Percentiles rank a stretch among this genome's conserved stretches.
phyloP scores from a whole-genome alignment of 2,329 filamentous ascomycete genomes.

The Phaeomoniella chlamydospora region DNA sequence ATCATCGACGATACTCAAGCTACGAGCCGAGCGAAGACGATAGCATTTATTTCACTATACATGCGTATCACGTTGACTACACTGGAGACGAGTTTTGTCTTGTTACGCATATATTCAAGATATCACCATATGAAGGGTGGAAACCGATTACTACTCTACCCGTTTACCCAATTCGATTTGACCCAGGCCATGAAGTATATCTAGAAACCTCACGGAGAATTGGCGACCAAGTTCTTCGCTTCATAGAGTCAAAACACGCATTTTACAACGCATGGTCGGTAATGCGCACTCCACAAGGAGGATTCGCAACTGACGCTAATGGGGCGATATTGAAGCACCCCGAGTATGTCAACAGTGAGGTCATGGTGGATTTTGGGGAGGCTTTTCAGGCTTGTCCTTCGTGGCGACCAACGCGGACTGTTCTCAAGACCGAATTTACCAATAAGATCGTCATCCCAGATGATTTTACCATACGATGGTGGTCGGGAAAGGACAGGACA shows the following conservation, averaged over 20 bases:
- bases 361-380: conserved; percentile 1
- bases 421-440: not conserved
- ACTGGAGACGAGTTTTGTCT: not conserved
- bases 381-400: not conserved
- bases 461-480: not conserved
- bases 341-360: not conserved
- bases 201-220: not conserved
- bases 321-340: not conserved
- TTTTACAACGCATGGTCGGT: not conserved
- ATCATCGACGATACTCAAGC: not conserved
- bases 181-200: not conserved
- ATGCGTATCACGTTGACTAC: not conserved
- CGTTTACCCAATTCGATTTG: not conserved
- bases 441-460: not conserved
- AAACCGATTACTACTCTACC: not conserved
- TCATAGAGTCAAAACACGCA: not conserved
- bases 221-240: not conserved
- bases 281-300: not conserved
- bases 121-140: not conserved
- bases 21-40: not conserved
- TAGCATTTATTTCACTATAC: not conserved
- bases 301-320: not conserved
- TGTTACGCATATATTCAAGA: not conserved
- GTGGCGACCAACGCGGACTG: not conserved
- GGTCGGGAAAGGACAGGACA: not conserved